These are phyloP conservation scores for Paramyrothecium sp. DNA, from an alignment of 2,329 filamentous ascomycete species.

Conservation along the genomic window DNA sequence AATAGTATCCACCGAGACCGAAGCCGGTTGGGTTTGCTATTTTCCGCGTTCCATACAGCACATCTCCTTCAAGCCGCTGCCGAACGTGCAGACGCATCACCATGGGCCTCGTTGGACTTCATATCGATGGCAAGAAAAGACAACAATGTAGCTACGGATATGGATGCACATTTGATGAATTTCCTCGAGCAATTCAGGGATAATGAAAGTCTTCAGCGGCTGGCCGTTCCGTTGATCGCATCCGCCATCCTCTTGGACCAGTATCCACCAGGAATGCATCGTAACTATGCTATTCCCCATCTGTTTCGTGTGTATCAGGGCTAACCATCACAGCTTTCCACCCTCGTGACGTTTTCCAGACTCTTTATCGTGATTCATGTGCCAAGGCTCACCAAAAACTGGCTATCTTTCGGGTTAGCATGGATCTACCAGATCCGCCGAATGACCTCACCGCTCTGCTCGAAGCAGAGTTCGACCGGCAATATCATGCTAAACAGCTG, in stretches of 20 bases:
- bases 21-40: not conserved
- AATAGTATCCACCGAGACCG: not conserved
- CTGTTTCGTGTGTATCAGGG: not conserved
- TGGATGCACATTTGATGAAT: conserved; percentile 1
- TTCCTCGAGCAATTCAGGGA: conserved; percentile 1
- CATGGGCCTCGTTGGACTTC: not conserved
- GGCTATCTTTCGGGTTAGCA: not conserved
- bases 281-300: not conserved
- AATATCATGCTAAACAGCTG: not conserved
- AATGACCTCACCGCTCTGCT: not conserved
- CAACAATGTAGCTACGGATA: not conserved
- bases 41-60: conserved; percentile 1
- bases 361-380: conserved; percentile 1
- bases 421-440: not conserved
- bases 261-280: conserved; percentile 6
- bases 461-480: not conserved
- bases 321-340: not conserved
- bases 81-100: not conserved
- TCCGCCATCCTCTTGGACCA: conserved; percentile 8
- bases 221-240: conserved; percentile 5
- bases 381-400: not conserved
- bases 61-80: conserved; percentile 1
- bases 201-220: not conserved
- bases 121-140: not conserved
- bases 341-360: not conserved